Base-by-base conservation (phyloP, 2,329 filamentous ascomycete genomes). In the Fusarium gaditjirri region DNA sequence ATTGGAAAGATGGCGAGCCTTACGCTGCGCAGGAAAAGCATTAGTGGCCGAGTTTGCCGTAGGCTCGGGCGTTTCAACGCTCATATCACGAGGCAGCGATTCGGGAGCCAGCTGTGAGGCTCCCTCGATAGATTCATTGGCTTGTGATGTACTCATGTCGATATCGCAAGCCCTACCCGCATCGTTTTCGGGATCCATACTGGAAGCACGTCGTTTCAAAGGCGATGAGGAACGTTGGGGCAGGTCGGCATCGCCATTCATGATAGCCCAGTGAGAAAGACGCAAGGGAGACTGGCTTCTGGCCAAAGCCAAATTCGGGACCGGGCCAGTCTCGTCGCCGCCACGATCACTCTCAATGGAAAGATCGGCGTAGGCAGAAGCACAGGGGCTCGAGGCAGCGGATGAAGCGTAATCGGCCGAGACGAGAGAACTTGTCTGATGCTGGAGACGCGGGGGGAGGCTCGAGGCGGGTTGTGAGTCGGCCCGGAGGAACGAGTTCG, bases 221-320 rank as follows among this genome's bases (percentile, higher is more conserved):
- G 90, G 90, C 25, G 90, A 92, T 33, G 89, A 91, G 25, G 90
- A 90, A 74, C 90, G 86, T 47, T 90, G 86, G 65, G 87, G 85
- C 29, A 85, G 77, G 69, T 91, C 87, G 73, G 86, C 83, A 80
- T 88, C 87, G 72, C 86, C 89, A 71, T 88, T 87, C 87, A 91
- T 90, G 65, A 90, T 85, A 73, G 84, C 86, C 70, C 87, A 84
- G 74, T 85, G 85, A 39, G 86, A 83, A 54, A 84, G 80, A 70
- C 84, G 83, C 73, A 86, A 84, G 39, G 89, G 87, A 62, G 88
- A 89, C 78, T 85, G 84, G 79, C 84, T 86, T 78, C 86, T 83
- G 64, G 81, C 80, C 71, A 66, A 66, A 46, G 81, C 80, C 71
- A 66, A 65, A 46, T 44, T 77, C 59, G 81, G 80, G 54, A 81